These are phyloP conservation scores for Cytospora chrysosperma DNA, from an alignment of 2,329 filamentous ascomycete genomes.

Conservation along the genomic window DNA sequence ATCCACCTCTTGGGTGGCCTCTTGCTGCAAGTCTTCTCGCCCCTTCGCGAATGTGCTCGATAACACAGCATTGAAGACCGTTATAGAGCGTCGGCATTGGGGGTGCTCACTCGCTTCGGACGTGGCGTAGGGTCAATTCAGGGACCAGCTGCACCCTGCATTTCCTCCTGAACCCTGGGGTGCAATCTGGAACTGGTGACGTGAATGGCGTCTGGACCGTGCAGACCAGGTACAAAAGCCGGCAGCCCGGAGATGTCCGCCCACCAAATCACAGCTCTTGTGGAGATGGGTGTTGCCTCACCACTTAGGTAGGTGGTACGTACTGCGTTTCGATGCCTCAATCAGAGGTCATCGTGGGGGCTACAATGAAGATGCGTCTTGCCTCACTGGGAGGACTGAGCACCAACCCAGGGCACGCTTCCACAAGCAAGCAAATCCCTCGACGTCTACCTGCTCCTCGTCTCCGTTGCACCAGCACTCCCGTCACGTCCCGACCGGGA, in stretches of 20 bases:
- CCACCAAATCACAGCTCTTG: not conserved
- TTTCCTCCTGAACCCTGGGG: not conserved
- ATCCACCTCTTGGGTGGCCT: not conserved
- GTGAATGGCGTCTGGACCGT: not conserved
- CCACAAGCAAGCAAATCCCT: too few species aligned
- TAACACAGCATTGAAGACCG: not conserved
- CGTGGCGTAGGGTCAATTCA: not conserved
- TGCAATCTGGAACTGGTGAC: not conserved
- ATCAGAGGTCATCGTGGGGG: not conserved
- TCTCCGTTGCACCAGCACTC: not conserved
- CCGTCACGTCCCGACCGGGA: not conserved
- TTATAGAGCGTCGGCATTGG: not conserved
- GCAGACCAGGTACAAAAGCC: not conserved
- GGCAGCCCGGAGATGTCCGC: not conserved
- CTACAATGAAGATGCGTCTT: not conserved
- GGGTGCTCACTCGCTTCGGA: not conserved
- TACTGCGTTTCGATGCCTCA: not conserved
- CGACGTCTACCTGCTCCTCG: not conserved
- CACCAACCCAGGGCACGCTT: not conserved
- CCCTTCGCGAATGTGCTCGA: not conserved
- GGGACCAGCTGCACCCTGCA: not conserved
- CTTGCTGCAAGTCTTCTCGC: not conserved
- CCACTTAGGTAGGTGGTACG: too few species aligned
- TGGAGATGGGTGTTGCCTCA: not conserved
- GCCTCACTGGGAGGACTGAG: not conserved